Evolutionary conservation across 169 alveolate species (phyloP).

Genomic region (Miamiensis avidus): DNA sequence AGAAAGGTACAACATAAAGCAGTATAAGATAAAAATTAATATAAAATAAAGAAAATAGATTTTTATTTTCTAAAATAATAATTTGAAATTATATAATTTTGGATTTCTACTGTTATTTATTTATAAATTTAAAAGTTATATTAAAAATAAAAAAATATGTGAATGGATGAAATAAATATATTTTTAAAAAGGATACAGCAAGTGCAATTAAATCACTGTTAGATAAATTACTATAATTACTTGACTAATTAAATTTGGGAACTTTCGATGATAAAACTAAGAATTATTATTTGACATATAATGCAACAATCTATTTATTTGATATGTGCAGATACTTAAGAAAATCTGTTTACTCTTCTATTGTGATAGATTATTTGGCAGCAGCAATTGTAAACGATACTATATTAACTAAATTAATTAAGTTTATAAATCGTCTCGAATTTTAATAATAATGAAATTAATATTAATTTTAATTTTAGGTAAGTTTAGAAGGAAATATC

Average conservation of each 20-base stretch:
- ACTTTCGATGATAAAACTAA: slow-evolving; percentile 61
- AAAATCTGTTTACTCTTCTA: slow-evolving; percentile 67
- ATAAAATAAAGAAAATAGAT: no score
- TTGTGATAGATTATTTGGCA: slow-evolving; percentile 68
- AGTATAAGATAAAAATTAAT: no score
- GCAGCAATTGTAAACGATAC: slow-evolving; percentile 66
- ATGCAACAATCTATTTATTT: slow-evolving; percentile 58
- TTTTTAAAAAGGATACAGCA: slow-evolving; percentile 33
- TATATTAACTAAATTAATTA: no score
- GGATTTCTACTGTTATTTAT: no score
- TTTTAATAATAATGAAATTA: no score
- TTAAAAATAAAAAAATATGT: background rate
- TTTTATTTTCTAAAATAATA: background rate
- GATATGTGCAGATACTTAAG: slow-evolving; percentile 68
- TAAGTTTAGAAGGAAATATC: slow-evolving; percentile 70
- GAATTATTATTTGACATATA: slow-evolving; percentile 66
- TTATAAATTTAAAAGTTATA: no score
- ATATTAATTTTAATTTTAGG: no score
- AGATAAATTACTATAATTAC: slow-evolving; percentile 17
- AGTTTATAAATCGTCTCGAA: no score
- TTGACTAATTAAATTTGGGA: slow-evolving; percentile 28
- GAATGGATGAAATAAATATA: no score
- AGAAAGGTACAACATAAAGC: background rate
- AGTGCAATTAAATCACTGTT: slow-evolving; percentile 21
- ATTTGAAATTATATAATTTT: background rate